Evolutionary conservation across 1,284 basidiomycete genomes (phyloP).

Genomic region (Moesziomyces sp.): DNA sequence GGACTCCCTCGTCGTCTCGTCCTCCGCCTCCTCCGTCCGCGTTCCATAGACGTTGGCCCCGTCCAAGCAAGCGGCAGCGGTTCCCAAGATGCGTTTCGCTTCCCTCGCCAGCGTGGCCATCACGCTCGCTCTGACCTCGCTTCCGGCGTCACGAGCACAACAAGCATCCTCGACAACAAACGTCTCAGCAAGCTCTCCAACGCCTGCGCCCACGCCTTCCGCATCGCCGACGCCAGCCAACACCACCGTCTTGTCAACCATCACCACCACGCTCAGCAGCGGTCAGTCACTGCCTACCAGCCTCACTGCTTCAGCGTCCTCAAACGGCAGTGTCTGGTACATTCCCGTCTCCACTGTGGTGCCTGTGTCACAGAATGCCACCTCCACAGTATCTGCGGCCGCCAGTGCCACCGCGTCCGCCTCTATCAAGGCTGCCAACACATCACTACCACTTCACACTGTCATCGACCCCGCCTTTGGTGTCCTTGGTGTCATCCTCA

Average conservation of each 20-base stretch:
- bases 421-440: slow-evolving; percentile 5
- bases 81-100: neutral
- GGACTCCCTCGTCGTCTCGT: no score
- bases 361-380: slow-evolving; percentile 10
- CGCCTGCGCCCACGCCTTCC: slow-evolving; percentile 5
- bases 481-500: slow-evolving; percentile 85
- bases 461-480: slow-evolving; percentile 86
- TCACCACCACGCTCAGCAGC: slow-evolving; percentile 36
- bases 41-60: neutral
- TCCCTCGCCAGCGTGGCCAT: neutral
- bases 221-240: slow-evolving; percentile 4
- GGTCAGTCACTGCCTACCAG: slow-evolving; percentile 41
- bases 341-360: slow-evolving; percentile 35
- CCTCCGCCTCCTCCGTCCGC: no score
- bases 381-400: slow-evolving; percentile 5
- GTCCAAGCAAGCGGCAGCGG: neutral
- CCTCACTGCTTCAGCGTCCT: slow-evolving; percentile 29
- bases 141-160: slow-evolving; percentile 15
- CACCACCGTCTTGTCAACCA: slow-evolving; percentile 25
- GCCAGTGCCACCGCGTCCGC: slow-evolving; percentile 12
- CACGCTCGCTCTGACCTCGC: slow-evolving; percentile 12
- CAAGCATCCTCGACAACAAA: slow-evolving; percentile 18
- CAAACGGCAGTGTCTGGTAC: slow-evolving; percentile 34
- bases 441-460: slow-evolving; percentile 45
- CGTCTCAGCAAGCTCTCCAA: slow-evolving; percentile 7